phyloP scores from a whole-genome alignment of 257 asterid genomes.

The Salvia hispanica region DNA sequence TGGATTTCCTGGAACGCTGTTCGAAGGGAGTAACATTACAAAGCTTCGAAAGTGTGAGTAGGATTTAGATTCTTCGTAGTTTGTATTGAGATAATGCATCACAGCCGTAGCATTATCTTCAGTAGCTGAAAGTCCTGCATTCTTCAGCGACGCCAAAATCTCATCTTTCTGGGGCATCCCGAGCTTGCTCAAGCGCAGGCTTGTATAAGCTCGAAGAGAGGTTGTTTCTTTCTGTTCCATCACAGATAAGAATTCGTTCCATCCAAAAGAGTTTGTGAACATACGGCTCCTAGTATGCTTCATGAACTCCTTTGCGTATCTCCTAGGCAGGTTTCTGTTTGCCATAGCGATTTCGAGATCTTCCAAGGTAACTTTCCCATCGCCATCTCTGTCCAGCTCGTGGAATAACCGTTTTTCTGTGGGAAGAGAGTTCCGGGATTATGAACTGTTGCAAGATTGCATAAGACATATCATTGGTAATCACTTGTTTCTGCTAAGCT shows the following conservation, averaged over 20 bases:
- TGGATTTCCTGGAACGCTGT: conserved; percentile 85
- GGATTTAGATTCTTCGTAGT: conserved; percentile 83
- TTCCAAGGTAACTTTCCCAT: conserved; percentile 90
- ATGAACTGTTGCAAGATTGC: not conserved
- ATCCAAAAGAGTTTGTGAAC: conserved; percentile 88
- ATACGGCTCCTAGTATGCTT: conserved; percentile 76
- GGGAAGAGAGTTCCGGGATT: not conserved
- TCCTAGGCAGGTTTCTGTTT: conserved; percentile 85
- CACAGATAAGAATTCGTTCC: conserved; percentile 88
- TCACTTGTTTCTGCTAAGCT: conserved; percentile 1
- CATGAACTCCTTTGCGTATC: conserved; percentile 91
- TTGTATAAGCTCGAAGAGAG: conserved; percentile 89
- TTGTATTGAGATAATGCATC: conserved; percentile 95
- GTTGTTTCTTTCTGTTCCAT: conserved; percentile 99
- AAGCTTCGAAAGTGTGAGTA: conserved; percentile 94
- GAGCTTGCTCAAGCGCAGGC: conserved; percentile 90
- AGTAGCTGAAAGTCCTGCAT: conserved; percentile 97
- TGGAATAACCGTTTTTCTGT: conserved; percentile 83
- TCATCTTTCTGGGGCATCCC: conserved; percentile 89
- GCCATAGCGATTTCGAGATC: conserved; percentile 94
- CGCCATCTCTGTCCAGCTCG: conserved; percentile 98
- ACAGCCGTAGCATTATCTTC: conserved; percentile 97
- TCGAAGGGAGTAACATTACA: conserved; percentile 91
- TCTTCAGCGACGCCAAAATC: conserved; percentile 77
- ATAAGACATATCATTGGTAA: not conserved